Percentiles rank a stretch among this genome's conserved stretches.
These are phyloP conservation scores for Chaetomium strumarium DNA, from an alignment of 2,329 filamentous ascomycete genomes.

Conservation along the genomic window DNA sequence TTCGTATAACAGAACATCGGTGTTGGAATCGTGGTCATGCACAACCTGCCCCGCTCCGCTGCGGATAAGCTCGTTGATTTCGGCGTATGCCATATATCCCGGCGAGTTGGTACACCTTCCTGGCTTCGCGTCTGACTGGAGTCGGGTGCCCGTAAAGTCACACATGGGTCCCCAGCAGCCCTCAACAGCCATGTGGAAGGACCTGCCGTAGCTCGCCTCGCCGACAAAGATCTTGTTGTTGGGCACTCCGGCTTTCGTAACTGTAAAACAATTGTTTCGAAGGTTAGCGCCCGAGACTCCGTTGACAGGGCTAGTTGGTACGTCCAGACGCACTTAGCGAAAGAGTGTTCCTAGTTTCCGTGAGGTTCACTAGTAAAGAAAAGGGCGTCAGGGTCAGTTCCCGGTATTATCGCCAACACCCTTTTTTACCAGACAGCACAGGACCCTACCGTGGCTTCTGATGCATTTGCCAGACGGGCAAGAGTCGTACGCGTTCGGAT, in stretches of 20 bases:
- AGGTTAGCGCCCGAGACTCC: conserved; percentile 1
- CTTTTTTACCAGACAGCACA: not conserved
- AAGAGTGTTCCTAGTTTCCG: conserved; percentile 1
- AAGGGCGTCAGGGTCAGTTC: not conserved
- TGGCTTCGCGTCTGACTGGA: conserved; percentile 1
- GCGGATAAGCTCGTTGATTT: conserved; percentile 16
- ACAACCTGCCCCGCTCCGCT: not conserved
- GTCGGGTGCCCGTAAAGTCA: conserved; percentile 9
- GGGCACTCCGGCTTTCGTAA: conserved; percentile 33
- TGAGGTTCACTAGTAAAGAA: conserved; percentile 7
- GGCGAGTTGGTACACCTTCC: conserved; percentile 19
- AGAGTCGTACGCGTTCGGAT: not conserved
- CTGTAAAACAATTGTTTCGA: conserved; percentile 24
- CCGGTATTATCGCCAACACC: too few relatives aligned
- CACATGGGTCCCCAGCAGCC: conserved; percentile 25
- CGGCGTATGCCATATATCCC: conserved; percentile 20
- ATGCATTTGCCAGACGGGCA: not conserved
- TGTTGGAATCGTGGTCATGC: not conserved
- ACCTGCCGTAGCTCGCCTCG: conserved; percentile 32
- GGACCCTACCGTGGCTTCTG: not conserved
- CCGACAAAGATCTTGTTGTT: conserved; percentile 31
- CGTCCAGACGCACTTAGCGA: not conserved
- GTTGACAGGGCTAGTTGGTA: not conserved
- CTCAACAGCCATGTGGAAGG: conserved; percentile 30
- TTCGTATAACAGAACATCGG: conserved; percentile 14